Evolutionary conservation across 108 stramenopile species (phyloP).

Genomic region (Skeletonema marinoi): DNA sequence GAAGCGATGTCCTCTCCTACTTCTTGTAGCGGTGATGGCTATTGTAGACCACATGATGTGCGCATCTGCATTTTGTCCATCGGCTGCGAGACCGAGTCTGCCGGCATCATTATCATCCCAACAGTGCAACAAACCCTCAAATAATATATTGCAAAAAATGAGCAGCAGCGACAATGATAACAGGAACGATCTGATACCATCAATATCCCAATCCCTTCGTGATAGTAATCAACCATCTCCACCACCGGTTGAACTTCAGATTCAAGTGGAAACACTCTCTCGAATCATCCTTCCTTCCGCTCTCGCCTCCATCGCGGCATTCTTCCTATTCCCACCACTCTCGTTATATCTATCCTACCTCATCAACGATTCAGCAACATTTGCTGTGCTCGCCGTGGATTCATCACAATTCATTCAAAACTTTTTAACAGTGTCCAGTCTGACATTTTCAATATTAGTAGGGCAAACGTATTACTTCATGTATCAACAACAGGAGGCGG

Average conservation of each 20-base stretch:
- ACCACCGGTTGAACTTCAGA: conserved; percentile 6
- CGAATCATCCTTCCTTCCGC: conserved; percentile 75
- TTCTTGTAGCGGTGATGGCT: background rate
- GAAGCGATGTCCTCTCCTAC: background rate
- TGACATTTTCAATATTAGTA: conserved; percentile 80
- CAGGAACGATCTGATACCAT: background rate
- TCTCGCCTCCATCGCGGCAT: conserved; percentile 53
- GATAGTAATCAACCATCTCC: background rate
- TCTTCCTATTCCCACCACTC: conserved; percentile 57
- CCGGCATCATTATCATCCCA: background rate
- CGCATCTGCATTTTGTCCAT: background rate
- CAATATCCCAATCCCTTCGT: background rate
- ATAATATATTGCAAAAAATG: background rate
- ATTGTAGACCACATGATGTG: background rate
- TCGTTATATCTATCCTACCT: conserved; percentile 56
- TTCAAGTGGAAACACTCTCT: conserved; percentile 53
- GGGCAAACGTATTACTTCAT: conserved; percentile 91
- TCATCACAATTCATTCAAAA: conserved; percentile 89
- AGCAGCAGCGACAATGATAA: background rate
- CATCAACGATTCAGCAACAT: conserved; percentile 79
- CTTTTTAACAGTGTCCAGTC: conserved; percentile 71
- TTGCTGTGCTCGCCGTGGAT: conserved; percentile 81
- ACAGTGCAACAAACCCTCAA: background rate
- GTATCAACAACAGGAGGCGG: conserved; percentile 87
- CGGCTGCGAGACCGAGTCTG: background rate